Base-by-base conservation (phyloP, 805 yeast genomes). In the Yamadazyma sp. region DNA sequence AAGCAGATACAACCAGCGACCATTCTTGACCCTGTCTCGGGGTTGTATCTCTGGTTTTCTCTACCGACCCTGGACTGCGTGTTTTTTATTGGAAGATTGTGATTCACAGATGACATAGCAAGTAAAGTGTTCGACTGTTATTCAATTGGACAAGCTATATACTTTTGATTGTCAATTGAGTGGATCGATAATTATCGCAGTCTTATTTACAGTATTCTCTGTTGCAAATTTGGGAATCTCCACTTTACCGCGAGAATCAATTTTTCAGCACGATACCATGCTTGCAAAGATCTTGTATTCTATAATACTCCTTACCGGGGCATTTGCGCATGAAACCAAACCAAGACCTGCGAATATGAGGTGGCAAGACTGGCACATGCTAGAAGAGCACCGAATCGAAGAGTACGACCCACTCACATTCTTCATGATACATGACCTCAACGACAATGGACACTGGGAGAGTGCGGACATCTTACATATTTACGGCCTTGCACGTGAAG, bases 1-100 rank as follows among this genome's bases (percentile, higher is more conserved):
- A 91, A 62, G 17, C 91, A 82, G 8, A 93, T 75, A 48, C 96
- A 85, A 0, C 99, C 99, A 3, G 98, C 96, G 6, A 93, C 97
- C 47, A 93, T 59, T 25, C 99, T 70, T 1, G 95, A 88, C 2
- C 95, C 95, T 0, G 80, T 56, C 40, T 44, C 71, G 46, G 46
- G 81, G 66, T 66, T 84, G 77, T 43, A 80, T 64, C 70, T 47
- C 45, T 82, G 88, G 49, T 74, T 67, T 14, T 60, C 67, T 32
- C 88, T 58, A 2, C 89, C 89, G 5, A 64, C 73, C 33, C 87
- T 60, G 11, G 82, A 44, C 22, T 46, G 12, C 9, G 7, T 14
- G 13, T n/a, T 18, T 17, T 32, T 37, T 20, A 32, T 22, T 5
- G 33, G 9, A 9, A 45, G 34, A 23, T 45, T 45, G 1, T 38